phyloP scores from a whole-genome alignment of 73 alveolate genomes.

The Uronychia binucleata region DNA sequence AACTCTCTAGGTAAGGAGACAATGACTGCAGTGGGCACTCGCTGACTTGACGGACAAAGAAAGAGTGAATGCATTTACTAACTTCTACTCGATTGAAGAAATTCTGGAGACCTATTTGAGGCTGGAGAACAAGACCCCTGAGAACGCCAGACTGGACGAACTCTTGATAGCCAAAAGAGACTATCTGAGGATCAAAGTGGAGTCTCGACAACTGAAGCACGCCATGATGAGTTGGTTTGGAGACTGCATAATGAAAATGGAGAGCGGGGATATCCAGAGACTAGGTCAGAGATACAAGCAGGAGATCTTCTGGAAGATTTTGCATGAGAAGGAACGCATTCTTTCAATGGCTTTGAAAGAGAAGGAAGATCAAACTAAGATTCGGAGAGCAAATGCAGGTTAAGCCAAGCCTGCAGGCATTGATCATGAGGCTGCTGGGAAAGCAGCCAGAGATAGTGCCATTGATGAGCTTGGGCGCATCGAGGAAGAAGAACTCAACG shows the following conservation, averaged over 20 bases:
- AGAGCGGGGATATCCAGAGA: conserved; percentile 1
- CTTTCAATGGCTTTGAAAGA: neutral
- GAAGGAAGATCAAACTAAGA: neutral
- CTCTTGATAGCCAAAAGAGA: conserved; percentile 10
- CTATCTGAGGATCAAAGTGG: conserved; percentile 20
- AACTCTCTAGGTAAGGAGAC: conserved; percentile 34
- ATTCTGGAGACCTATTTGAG: conserved; percentile 35
- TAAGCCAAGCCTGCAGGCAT: neutral
- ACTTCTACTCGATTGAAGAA: conserved; percentile 12
- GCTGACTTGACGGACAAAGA: conserved; percentile 40
- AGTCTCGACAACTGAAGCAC: conserved; percentile 50
- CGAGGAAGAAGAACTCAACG: neutral
- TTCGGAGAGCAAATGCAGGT: neutral
- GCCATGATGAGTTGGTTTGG: conserved; percentile 58
- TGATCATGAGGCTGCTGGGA: neutral
- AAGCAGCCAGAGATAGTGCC: neutral
- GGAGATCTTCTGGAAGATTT: conserved; percentile 49
- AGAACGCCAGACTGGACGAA: conserved; percentile 3
- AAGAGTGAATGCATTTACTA: conserved; percentile 39
- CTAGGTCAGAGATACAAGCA: conserved; percentile 29
- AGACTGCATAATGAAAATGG: conserved; percentile 28
- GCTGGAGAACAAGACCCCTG: conserved; percentile 1
- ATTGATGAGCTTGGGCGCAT: neutral
- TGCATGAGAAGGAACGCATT: conserved; percentile 42
- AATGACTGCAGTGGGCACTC: conserved; percentile 17